Percentiles rank a stretch among this genome's conserved stretches.
These are phyloP conservation scores for Podaxis sp. DNA, from an alignment of 768 basidiomycete species.

Conservation along the genomic window DNA sequence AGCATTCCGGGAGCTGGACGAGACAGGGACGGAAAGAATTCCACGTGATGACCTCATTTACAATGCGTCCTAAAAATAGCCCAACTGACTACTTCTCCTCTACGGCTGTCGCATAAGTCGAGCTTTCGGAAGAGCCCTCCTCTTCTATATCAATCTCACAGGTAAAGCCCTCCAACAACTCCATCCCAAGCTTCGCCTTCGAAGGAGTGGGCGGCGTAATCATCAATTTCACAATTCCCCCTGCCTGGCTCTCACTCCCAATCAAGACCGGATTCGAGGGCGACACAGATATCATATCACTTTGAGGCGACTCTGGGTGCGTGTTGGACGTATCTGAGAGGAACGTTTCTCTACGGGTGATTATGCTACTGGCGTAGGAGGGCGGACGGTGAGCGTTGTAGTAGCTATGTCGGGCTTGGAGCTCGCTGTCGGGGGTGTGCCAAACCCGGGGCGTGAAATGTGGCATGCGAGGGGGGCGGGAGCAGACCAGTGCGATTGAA, in stretches of 20 bases:
- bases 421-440: conserved; percentile 3
- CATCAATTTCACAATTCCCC: conserved; percentile 14
- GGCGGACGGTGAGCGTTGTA: neutral
- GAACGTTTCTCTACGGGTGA: neutral
- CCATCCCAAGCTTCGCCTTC: conserved; percentile 7
- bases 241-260: conserved; percentile 8
- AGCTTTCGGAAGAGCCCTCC: neutral
- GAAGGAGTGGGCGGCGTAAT: conserved; percentile 21
- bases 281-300: conserved; percentile 12
- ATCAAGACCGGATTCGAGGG: conserved; percentile 13
- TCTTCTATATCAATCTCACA: neutral
- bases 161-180: neutral
- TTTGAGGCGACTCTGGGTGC: neutral
- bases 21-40: neutral
- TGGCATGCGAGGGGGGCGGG: neutral
- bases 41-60: conserved; percentile 5
- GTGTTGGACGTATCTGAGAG: neutral
- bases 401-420: neutral
- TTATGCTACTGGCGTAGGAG: conserved; percentile 1
- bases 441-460: conserved; percentile 12
- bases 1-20: neutral
- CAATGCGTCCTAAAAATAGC: conserved; percentile 5
- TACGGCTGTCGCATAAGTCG: neutral
- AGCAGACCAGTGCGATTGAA: conserved; percentile 4
- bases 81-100: neutral